Evolutionary conservation across 306 rosid species (phyloP).

Genomic region (Dryas octopetala): DNA sequence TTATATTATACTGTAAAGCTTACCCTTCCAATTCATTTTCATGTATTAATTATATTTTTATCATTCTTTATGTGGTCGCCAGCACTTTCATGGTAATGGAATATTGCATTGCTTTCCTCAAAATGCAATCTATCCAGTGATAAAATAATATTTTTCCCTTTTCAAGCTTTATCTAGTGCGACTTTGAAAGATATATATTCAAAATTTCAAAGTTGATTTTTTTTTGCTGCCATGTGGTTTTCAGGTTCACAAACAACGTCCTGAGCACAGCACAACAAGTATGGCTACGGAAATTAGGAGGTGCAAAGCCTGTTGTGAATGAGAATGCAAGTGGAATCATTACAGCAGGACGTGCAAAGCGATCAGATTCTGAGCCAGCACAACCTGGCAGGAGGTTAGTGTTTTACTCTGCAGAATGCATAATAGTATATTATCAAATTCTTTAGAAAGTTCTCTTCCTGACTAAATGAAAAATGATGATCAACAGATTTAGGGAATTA

Average conservation of each 20-base stretch:
- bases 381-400: constrained; percentile 75
- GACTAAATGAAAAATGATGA: constrained; percentile 23
- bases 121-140: not conserved
- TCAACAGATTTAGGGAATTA: constrained; percentile 67
- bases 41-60: not conserved
- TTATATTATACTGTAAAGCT: not conserved
- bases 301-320: constrained; percentile 78
- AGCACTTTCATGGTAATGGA: not conserved
- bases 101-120: not conserved
- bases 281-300: constrained; percentile 95
- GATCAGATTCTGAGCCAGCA: constrained; percentile 63
- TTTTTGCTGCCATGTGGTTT: constrained; percentile 7
- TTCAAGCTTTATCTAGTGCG: not conserved
- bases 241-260: constrained; percentile 88
- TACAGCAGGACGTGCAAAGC: constrained; percentile 95
- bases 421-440: constrained; percentile 10
- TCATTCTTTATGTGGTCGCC: not conserved
- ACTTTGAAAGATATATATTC: not conserved
- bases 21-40: not conserved
- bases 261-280: constrained; percentile 99
- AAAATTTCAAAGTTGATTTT: not conserved
- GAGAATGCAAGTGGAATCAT: constrained; percentile 88
- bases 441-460: constrained; percentile 7
- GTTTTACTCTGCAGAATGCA: constrained; percentile 22
- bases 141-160: not conserved